These are phyloP conservation scores for Anaeromyces robustus DNA, from an alignment of 192 early-diverging fungal species.

Conservation along the genomic window DNA sequence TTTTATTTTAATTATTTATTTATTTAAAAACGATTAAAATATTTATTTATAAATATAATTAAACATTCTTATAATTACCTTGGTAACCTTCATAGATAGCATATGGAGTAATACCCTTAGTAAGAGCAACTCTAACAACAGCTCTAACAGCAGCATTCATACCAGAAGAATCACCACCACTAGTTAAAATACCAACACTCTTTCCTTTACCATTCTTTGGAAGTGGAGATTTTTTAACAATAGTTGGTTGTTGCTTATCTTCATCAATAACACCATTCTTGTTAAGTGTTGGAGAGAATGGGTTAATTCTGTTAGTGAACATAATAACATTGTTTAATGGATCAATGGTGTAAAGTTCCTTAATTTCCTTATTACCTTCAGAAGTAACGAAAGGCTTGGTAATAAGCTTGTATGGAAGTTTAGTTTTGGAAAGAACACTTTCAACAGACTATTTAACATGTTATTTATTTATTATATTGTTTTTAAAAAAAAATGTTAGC, in stretches of 20 bases:
- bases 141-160: slow-evolving; percentile 94
- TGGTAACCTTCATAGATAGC: slow-evolving; percentile 93
- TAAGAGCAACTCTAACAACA: slow-evolving; percentile 74
- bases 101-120: slow-evolving; percentile 66
- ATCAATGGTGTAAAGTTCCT: slow-evolving; percentile 43
- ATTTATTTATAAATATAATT: too few relatives aligned
- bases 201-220: slow-evolving; percentile 9
- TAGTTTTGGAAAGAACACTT: not conserved
- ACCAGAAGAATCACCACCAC: slow-evolving; percentile 89
- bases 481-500: too few relatives aligned
- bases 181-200: slow-evolving; percentile 84
- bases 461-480: too few relatives aligned
- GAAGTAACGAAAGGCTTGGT: not conserved
- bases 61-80: slow-evolving; percentile 14
- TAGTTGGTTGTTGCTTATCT: slow-evolving; percentile 8
- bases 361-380: not conserved
- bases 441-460: not conserved
- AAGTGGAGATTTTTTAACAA: not conserved
- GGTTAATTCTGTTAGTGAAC: slow-evolving; percentile 44
- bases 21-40: too few relatives aligned
- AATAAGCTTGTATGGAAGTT: not conserved
- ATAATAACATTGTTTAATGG: slow-evolving; percentile 66
- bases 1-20: slow-evolving; percentile 4
- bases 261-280: not conserved
- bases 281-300: slow-evolving; percentile 23